These are phyloP conservation scores for Metrosideros polymorpha DNA, from an alignment of 441 rosid species.

Conservation along the genomic window DNA sequence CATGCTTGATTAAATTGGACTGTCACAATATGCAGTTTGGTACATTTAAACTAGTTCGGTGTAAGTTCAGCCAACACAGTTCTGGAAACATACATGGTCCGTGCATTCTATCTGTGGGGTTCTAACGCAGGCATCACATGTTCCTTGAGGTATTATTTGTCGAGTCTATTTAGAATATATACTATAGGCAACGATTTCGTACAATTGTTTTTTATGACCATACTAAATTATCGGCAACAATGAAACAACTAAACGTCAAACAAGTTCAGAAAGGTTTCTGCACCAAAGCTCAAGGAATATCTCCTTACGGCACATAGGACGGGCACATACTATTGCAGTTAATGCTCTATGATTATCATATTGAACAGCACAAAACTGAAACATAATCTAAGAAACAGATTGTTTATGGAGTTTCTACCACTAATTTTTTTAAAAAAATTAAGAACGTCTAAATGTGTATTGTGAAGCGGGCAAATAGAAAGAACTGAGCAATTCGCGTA, in stretches of 20 bases:
- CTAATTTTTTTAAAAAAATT: background rate
- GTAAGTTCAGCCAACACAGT: background rate
- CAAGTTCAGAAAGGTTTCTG: background rate
- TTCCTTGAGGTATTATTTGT: background rate
- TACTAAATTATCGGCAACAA: background rate
- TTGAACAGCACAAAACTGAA: background rate
- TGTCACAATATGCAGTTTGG: background rate
- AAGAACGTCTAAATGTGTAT: background rate
- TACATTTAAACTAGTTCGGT: background rate
- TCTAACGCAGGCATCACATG: background rate
- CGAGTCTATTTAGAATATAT: background rate
- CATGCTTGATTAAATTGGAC: background rate
- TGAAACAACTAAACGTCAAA: background rate
- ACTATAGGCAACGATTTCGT: background rate
- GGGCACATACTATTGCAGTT: background rate
- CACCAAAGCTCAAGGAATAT: background rate
- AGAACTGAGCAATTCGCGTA: too few species aligned
- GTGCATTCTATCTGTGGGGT: background rate
- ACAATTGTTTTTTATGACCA: background rate
- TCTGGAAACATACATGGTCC: background rate
- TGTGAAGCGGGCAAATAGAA: background rate
- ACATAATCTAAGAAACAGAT: background rate
- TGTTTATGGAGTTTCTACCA: fast-evolving
- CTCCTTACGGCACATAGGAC: background rate
- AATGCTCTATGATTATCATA: background rate